These are phyloP conservation scores for Venturia carpophila DNA, from an alignment of 2,329 filamentous ascomycete genomes.

Conservation along the genomic window DNA sequence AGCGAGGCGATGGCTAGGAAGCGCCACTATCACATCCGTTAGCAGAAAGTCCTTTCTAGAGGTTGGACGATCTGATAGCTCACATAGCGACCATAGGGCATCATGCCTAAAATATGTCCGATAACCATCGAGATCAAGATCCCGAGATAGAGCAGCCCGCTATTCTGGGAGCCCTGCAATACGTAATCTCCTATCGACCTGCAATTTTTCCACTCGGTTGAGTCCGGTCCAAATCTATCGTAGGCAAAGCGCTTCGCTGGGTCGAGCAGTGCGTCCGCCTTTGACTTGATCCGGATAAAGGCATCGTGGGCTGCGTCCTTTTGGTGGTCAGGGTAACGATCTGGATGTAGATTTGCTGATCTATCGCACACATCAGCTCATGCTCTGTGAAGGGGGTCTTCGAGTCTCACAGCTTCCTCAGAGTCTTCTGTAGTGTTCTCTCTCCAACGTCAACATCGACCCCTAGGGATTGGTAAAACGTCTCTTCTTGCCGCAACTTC, in stretches of 20 bases:
- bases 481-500: slow-evolving; percentile 60
- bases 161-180: slow-evolving; percentile 53
- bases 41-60: not conserved
- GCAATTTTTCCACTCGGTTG: slow-evolving; percentile 58
- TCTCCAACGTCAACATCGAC: slow-evolving; percentile 63
- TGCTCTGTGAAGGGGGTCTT: not conserved
- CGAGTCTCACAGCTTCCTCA: slow-evolving; percentile 56
- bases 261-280: slow-evolving; percentile 74
- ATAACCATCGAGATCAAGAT: slow-evolving; percentile 53
- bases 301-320: slow-evolving; percentile 38
- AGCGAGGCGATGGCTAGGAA: slow-evolving; percentile 46
- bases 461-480: slow-evolving; percentile 73
- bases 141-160: slow-evolving; percentile 54
- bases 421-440: slow-evolving; percentile 71
- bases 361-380: slow-evolving; percentile 20
- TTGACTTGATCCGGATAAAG: slow-evolving; percentile 77
- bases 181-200: slow-evolving; percentile 67
- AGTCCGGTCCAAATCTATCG: slow-evolving; percentile 73
- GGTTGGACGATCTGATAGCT: slow-evolving; percentile 20
- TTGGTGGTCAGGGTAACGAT: slow-evolving; percentile 34
- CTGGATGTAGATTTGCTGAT: slow-evolving; percentile 64
- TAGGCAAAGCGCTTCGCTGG: slow-evolving; percentile 76
- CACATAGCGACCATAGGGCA: slow-evolving; percentile 55
- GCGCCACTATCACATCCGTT: slow-evolving; percentile 32
- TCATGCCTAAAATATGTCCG: slow-evolving; percentile 57